Conservation (phyloP, 352 stramenopile species). For the Phytophthora pseudosyringae region DNA sequence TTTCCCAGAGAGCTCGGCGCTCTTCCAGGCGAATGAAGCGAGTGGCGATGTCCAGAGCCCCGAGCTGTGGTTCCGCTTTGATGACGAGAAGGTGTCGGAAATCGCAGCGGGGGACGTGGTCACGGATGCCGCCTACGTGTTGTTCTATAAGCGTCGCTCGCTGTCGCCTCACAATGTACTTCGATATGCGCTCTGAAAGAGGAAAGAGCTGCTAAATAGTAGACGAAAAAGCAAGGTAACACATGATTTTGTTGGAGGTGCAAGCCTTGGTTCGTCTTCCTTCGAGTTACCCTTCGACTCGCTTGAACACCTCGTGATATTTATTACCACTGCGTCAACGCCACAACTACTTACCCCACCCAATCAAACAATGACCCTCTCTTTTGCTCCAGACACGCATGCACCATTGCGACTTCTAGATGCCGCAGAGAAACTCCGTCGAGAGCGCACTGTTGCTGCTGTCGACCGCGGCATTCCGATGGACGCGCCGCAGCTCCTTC, state of each 20-base stretch:
- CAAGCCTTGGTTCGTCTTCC: slow-evolving; percentile 33
- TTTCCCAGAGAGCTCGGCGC: slow-evolving; percentile 60
- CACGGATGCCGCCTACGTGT: slow-evolving; percentile 89
- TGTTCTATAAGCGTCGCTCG: slow-evolving; percentile 91
- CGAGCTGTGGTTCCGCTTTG: slow-evolving; percentile 84
- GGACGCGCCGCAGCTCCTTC: slow-evolving; percentile 59
- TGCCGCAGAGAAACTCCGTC: slow-evolving; percentile 74
- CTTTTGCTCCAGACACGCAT: background rate
- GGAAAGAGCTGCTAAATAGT: background rate
- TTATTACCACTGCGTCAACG: slow-evolving; percentile 4
- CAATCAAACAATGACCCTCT: background rate
- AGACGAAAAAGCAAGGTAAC: slow-evolving; percentile 17
- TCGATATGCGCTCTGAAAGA: slow-evolving; percentile 59
- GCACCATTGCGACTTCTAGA: too few species aligned
- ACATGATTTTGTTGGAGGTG: slow-evolving; percentile 21
- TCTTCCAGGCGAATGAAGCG: slow-evolving; percentile 47
- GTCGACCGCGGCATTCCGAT: slow-evolving; percentile 48
- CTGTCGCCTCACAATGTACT: slow-evolving; percentile 78
- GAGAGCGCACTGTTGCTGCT: slow-evolving; percentile 47
- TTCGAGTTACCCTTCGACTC: slow-evolving; percentile 18
- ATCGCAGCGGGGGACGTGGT: slow-evolving; percentile 74
- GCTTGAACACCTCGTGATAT: background rate
- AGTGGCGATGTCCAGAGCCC: slow-evolving; percentile 51
- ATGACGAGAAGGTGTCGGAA: slow-evolving; percentile 84
- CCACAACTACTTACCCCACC: slow-evolving; percentile 2